Base-by-base conservation (phyloP, 371 early-diverging fungal genomes). In the Mucor sp. region DNA sequence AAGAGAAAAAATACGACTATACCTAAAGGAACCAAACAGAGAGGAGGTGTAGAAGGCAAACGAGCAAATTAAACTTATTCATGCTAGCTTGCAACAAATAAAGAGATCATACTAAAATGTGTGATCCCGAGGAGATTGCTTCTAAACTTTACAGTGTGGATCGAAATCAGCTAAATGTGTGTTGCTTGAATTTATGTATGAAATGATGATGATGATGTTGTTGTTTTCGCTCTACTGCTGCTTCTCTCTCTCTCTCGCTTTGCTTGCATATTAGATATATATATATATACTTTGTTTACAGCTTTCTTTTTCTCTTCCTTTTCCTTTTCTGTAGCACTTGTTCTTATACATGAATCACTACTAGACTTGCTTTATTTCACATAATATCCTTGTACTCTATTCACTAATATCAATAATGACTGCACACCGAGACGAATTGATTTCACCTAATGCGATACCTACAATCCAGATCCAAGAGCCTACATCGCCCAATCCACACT, bases 121-220 rank as follows among this genome's bases (percentile, higher is more conserved):
- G 28, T 53, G 55, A 53, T 53, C 55, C 55, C 55, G 55, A 53
- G 55, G 55, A 47, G 47, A 47, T 47, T 47, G 47, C 47, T 47
- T 47, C 47, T 47, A 47, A 47, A 47, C 47, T 53, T 53, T 21
- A 27, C 28, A 53, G 55, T 53, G 55, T 53, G 21, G 55, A 53
- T 53, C 55, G 23, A 53, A 53, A 53, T 53, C 47, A 47, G 19
- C 21, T 47, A 47, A 19, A 47, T 47, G 47, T 21, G 47, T 47
- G n/a, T 8, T 47, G 47, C 47, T 47, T 47, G 47, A 21, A 17
- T 47, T 47, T 7, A 47, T 47, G 47, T 21, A 47, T 44, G 19
- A 53, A n/a, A 15, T 30, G 28, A 4, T 17, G 56, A 30, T 56
- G 27, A 30, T 56, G 37, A 56, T 30, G 56, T 17, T 47, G 21